A percentile compares a stretch with the other conserved stretches of the same genome.
These are phyloP conservation scores for Diaporthe vaccinii DNA, from an alignment of 2,329 filamentous ascomycete species.

Conservation along the genomic window DNA sequence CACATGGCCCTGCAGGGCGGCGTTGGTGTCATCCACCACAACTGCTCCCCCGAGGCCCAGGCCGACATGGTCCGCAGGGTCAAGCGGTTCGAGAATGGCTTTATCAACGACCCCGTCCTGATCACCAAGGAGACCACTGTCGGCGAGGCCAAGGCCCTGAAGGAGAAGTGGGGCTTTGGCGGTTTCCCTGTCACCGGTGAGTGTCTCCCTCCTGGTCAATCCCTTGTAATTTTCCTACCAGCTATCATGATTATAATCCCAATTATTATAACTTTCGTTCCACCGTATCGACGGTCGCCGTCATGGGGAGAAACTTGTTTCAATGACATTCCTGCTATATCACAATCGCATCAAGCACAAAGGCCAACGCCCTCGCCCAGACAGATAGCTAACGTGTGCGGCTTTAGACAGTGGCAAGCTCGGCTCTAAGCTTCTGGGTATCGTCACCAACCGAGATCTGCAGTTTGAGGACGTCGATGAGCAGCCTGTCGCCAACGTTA, in stretches of 20 bases:
- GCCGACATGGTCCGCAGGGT: conserved; percentile 99
- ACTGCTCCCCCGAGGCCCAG: conserved; percentile 97
- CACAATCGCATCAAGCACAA: background rate
- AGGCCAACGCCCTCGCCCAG: conserved; percentile 36
- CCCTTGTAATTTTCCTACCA: conserved; percentile 36
- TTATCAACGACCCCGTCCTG: conserved; percentile 96
- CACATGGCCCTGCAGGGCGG: conserved; percentile 93
- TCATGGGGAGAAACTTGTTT: conserved; percentile 79
- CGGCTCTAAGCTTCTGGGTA: conserved; percentile 95
- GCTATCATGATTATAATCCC: conserved; percentile 81
- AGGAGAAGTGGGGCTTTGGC: conserved; percentile 98
- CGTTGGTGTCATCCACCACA: conserved; percentile 97
- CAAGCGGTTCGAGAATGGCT: conserved; percentile 99
- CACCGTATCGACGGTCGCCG: conserved; percentile 91
- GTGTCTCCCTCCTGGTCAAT: conserved; percentile 54
- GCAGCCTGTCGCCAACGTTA: conserved; percentile 86
- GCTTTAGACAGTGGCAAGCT: conserved; percentile 87
- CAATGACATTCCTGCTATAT: conserved; percentile 36
- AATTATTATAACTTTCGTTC: conserved; percentile 99
- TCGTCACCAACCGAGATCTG: conserved; percentile 97
- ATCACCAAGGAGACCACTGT: conserved; percentile 90
- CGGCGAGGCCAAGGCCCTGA: conserved; percentile 89
- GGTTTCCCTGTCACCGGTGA: conserved; percentile 98
- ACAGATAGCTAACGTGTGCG: conserved; percentile 53
- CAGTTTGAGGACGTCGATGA: conserved; percentile 88